Evolutionary conservation across 1,284 basidiomycete species (phyloP), one percentile per base, ranked within the genome.

Genomic region (Phylloporus gajari): DNA sequence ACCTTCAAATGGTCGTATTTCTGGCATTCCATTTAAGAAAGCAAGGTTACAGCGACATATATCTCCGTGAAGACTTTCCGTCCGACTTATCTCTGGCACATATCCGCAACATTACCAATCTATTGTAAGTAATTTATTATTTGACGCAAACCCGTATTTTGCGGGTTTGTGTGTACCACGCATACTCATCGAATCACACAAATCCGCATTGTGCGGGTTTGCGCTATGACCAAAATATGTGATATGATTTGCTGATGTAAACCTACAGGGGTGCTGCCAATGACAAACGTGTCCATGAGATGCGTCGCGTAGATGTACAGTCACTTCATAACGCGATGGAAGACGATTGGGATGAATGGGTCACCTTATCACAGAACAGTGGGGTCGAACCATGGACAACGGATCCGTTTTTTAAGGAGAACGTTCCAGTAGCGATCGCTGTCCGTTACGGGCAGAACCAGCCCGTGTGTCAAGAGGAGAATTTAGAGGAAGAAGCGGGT

Each of bases 381-480:
- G 23, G 46, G 9, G 17, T 27, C 0, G 35, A 32, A 17, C 23
- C 9, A 13, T 68, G 65, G 70, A 8, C 44, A 9, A 35, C 40
- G 11, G 19, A 30, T 9, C 1, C 8, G 5, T 71, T 68, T 40
- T 19, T 71, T 0, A 53, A 6, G 23, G 60, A 70, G 1, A 70
- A 70, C 30, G 69, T 62, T 1, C 70, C 68, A 0, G 60, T 71
- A 8, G 46, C 42, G 2, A 65, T 71, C 8, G 44, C 62, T 9
- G 64, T 68, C 2, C 17, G 58, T 40, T 71, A 71, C 56, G 70
- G 70, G 8, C 70, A 71, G n/a, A 71, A 71, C 17, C 70, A 69
- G 15, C 68, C 27, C 0, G 32, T 71, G 2, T 68, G 68, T n/a
- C 21, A 7, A 25, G 32, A 40, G 48, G 11, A n/a, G 67, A 19